Percentiles rank a stretch among this genome's conserved stretches.
Evolutionary conservation across 257 asterid genomes (phyloP).

Genomic region (Solanum lycopersicoides): DNA sequence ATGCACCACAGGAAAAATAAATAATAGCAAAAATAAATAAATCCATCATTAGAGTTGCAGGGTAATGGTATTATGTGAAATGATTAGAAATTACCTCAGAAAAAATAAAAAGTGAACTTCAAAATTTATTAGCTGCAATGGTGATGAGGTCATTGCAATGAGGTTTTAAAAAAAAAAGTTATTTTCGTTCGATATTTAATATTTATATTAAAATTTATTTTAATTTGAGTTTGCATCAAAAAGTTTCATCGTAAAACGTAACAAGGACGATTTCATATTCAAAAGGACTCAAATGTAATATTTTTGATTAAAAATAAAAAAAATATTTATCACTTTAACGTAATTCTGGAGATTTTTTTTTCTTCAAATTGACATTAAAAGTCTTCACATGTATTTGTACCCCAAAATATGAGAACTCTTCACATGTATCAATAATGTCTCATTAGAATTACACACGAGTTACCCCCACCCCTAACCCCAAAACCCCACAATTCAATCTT

Average conservation of each 20-base stretch:
- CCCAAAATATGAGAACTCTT: conserved; percentile 3
- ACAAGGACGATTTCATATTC: accelerated
- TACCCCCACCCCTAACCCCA: neutral
- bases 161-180: neutral
- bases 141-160: conserved; percentile 34
- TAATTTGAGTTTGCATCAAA: neutral
- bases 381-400: conserved; percentile 18
- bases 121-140: conserved; percentile 1
- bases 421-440: conserved; percentile 43
- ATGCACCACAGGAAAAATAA: conserved; percentile 25
- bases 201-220: neutral
- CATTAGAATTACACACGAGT: conserved; percentile 8
- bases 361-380: conserved; percentile 9
- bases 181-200: neutral
- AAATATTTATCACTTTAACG: neutral
- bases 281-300: accelerated
- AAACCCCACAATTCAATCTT: neutral
- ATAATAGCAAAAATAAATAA: conserved; percentile 41
- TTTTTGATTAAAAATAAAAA: neutral
- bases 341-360: too few relatives aligned
- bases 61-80: conserved; percentile 63
- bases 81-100: conserved; percentile 49
- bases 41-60: conserved; percentile 82
- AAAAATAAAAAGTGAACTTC: neutral
- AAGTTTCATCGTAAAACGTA: neutral